Conservation (phyloP, 768 basidiomycete genomes). For the Leccinum arenicola region DNA sequence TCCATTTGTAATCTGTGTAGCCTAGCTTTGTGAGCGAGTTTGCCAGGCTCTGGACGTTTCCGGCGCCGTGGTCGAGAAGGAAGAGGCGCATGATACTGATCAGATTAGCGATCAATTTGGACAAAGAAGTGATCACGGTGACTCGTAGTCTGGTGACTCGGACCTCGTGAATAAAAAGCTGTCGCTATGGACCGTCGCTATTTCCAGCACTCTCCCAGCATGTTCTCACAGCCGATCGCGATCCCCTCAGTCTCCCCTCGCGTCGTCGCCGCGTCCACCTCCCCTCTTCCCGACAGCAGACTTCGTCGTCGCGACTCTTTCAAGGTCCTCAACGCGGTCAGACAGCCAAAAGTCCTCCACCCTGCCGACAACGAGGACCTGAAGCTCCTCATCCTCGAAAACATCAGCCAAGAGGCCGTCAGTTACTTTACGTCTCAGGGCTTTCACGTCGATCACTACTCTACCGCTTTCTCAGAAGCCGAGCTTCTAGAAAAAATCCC, state of each 20-base stretch:
- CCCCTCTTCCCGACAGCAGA: slow-evolving; percentile 51
- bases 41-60: slow-evolving; percentile 90
- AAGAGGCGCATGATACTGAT: slow-evolving; percentile 55
- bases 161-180: slow-evolving; percentile 11
- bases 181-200: slow-evolving; percentile 6
- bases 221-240: slow-evolving; percentile 46
- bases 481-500: slow-evolving; percentile 85
- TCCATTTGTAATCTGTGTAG: slow-evolving; percentile 80
- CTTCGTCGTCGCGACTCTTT: slow-evolving; percentile 37
- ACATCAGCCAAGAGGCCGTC: slow-evolving; percentile 91
- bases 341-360: slow-evolving; percentile 70
- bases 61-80: slow-evolving; percentile 96
- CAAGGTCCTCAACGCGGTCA: slow-evolving; percentile 36
- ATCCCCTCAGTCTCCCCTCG: slow-evolving; percentile 34
- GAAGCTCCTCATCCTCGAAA: slow-evolving; percentile 85
- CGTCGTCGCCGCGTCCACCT: slow-evolving; percentile 49
- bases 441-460: slow-evolving; percentile 87
- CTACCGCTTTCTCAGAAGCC: slow-evolving; percentile 86
- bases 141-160: neutral
- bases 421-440: slow-evolving; percentile 75
- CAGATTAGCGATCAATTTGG: neutral
- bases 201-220: slow-evolving; percentile 26
- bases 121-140: neutral
- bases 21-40: slow-evolving; percentile 87
- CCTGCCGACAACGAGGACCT: slow-evolving; percentile 81